Evolutionary conservation across 1,284 basidiomycete genomes (phyloP), one percentile per base, ranked within the genome.

Genomic region (Tremellales sp.): DNA sequence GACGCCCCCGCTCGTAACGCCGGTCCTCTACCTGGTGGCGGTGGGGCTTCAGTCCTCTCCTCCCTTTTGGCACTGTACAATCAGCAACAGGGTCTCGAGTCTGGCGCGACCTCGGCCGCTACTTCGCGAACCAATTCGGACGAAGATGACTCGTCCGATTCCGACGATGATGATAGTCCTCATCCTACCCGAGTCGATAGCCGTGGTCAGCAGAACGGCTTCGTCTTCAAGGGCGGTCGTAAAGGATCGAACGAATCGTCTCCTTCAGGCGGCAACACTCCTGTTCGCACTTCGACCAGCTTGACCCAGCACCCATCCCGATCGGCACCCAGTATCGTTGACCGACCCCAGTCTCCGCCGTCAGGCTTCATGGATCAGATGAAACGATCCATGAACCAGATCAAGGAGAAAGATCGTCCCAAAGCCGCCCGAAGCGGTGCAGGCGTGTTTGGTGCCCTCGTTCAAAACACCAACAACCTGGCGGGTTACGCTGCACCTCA

Each of bases 391-490:
- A 58, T 56, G 41, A 57, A 57, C 4, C 54, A 62, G 26, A 21
- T 58, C 11, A 54, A 56, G 45, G 60, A 61, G 31, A 23, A 54
- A 21, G 70, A 77, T 54, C 61, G 79, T n/a, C 84, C 82, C 3
- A 73, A 79, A 33, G 76, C 77, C 2, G 77, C 81, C 8, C 73
- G 79, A 41, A 81, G 76, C 50, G 79, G 76, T 6, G 86, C 78
- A 0, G 86, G 86, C 4, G 85, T 85, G 0, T 81, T 87, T 59
- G 86, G 85, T 11, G 80, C 84, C 6, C 78, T 89, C 40, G 82
- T 89, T 36, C 82, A 85, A 22, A 83, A 81, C 53, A 84, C 86
- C 0, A 84, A 82, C 2, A 84, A 84, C 55, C 72, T 84, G 26
- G 75, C 75, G 11, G 83, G 82, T 22, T 76, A 76, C 0, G 84